Evolutionary conservation across 352 stramenopile species (phyloP), one percentile per base, ranked within the genome.

Genomic region (Phytophthora pluvialis): DNA sequence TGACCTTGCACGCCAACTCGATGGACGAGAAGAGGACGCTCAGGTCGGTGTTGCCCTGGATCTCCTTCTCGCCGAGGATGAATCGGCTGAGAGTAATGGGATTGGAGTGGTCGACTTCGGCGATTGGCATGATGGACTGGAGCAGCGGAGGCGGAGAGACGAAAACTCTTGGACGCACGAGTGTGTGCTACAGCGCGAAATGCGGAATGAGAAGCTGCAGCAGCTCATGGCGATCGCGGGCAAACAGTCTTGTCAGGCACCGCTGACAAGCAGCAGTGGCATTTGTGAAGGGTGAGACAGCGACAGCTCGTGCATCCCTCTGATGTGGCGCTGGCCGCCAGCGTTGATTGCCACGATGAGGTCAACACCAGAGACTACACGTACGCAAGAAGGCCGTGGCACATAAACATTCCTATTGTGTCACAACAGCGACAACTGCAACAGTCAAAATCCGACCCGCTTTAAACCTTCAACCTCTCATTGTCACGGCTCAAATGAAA

Each of bases 21-120:
- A 99, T 97, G 9, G 94, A 93, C 67, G 96, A 97, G 78, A 99
- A 97, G 52, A 99, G 81, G 42, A 99, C 94, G 18, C 94, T 90
- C 39, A 98, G 78, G 50, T 98, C 91, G 35, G 82, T 78, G 75
- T 99, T 97, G 59, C 86, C 83, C 42, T 96, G 98, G 58, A 90
- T 90, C 39, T 89, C 75, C 81, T 98, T 98, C 57, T 94, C 86
- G 6, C 70, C 78, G 36, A 93, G 78, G 60, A 99, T 97, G 78
- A 98, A 98, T 39, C 92, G 77, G 67, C 82, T 95, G 48, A 99
- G 85, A 58, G 97, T 98, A 61, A 94, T 91, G 32, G 83, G 86
- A 74, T 94, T 93, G 25, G 78, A 78, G 75, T 90, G 81, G 67
- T 90, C 73, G 21, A 90, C 68, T 50, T 77, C 67, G 40, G 56